These are phyloP conservation scores for Pseudozyma pruni DNA, from an alignment of 1,284 basidiomycete species.

Conservation along the genomic window DNA sequence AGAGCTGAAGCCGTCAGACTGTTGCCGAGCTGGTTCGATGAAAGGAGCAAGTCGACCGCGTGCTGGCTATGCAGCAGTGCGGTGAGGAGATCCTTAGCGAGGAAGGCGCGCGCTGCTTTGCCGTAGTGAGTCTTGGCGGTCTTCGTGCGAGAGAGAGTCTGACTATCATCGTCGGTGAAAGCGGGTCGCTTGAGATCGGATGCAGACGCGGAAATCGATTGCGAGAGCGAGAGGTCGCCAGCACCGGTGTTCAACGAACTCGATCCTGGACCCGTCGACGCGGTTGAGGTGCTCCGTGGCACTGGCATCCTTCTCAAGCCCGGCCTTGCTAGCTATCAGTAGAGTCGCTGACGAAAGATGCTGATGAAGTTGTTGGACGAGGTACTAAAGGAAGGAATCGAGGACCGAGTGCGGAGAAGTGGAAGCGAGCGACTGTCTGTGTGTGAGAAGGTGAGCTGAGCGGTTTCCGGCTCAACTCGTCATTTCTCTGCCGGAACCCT, in stretches of 20 bases:
- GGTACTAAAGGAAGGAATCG: slow-evolving; percentile 2
- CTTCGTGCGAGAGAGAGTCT: slow-evolving; percentile 34
- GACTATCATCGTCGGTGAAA: slow-evolving; percentile 28
- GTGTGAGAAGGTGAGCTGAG: slow-evolving; percentile 5
- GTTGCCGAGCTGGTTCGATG: slow-evolving; percentile 30
- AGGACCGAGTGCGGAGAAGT: neutral
- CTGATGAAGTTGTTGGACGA: neutral
- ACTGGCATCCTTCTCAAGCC: slow-evolving; percentile 15
- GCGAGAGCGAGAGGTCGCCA: slow-evolving; percentile 32
- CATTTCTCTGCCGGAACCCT: slow-evolving; percentile 21
- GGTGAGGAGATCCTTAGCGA: slow-evolving; percentile 45
- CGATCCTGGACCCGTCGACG: slow-evolving; percentile 1
- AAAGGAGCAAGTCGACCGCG: slow-evolving; percentile 24
- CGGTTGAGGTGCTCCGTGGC: slow-evolving; percentile 16
- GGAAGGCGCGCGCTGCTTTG: slow-evolving; percentile 48
- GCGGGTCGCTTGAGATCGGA: slow-evolving; percentile 41
- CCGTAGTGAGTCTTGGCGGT: slow-evolving; percentile 36
- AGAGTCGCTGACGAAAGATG: neutral
- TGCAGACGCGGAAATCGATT: slow-evolving; percentile 41
- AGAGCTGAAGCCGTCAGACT: slow-evolving; percentile 33
- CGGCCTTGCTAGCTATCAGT: no score
- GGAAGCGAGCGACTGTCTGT: slow-evolving; percentile 5
- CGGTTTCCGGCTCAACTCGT: slow-evolving; percentile 16
- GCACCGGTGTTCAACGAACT: slow-evolving; percentile 6
- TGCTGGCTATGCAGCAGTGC: slow-evolving; percentile 46